These are phyloP conservation scores for Protomyces arabidopsidicola DNA, from an alignment of 1,139 yeast species.

Conservation along the genomic window DNA sequence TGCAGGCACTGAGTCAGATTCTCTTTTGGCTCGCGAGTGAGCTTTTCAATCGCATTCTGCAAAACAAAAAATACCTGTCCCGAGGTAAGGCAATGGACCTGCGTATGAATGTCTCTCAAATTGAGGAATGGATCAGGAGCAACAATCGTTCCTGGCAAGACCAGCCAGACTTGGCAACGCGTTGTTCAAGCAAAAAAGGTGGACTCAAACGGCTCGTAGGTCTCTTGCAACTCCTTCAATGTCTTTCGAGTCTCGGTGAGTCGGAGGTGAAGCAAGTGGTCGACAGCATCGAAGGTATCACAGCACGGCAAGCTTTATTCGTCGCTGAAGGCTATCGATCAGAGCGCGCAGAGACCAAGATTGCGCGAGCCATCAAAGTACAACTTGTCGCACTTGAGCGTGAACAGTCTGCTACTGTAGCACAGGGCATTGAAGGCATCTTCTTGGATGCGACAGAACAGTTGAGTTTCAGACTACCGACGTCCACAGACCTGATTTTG, in stretches of 20 bases:
- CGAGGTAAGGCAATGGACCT: constrained; percentile 86
- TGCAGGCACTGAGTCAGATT: constrained; percentile 73
- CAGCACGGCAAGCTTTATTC: constrained; percentile 44
- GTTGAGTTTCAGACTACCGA: constrained; percentile 43
- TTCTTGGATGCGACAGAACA: constrained; percentile 34
- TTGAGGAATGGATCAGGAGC: constrained; percentile 91
- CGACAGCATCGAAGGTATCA: constrained; percentile 49
- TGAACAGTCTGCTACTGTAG: constrained; percentile 27
- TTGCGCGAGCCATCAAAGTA: constrained; percentile 38
- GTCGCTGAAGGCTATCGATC: constrained; percentile 53
- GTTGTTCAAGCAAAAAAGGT: constrained; percentile 31
- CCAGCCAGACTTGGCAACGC: constrained; percentile 6
- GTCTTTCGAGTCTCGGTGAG: constrained; percentile 62
- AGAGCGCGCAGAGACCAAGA: constrained; percentile 66
- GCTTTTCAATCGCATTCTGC: constrained; percentile 67
- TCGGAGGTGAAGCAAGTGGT: constrained; percentile 40
- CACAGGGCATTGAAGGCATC: constrained; percentile 8
- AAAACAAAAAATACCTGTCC: constrained; percentile 63
- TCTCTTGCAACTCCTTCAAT: constrained; percentile 84
- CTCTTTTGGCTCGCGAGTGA: constrained; percentile 71
- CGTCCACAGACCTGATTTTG: constrained; percentile 42
- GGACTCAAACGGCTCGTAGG: constrained; percentile 57
- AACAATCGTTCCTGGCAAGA: constrained; percentile 40
- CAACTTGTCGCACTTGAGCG: constrained; percentile 30
- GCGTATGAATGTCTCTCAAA: constrained; percentile 71